Evolutionary conservation across 2,329 filamentous ascomycete genomes (phyloP).

Genomic region (Colletotrichum sp.): DNA sequence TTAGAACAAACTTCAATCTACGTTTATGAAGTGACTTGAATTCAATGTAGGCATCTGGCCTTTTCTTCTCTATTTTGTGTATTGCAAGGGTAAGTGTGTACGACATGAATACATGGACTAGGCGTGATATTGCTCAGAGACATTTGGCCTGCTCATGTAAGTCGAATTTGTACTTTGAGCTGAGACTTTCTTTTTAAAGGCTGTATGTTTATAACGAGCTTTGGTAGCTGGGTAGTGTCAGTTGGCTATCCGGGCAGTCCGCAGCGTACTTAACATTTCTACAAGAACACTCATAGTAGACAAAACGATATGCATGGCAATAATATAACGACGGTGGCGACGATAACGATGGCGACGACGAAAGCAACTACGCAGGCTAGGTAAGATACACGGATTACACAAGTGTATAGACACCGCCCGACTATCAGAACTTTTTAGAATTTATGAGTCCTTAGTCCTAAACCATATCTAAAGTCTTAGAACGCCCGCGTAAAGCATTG

Average conservation of each 20-base stretch:
- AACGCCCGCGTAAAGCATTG: background rate
- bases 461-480: background rate
- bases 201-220: background rate
- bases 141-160: background rate
- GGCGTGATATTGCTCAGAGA: background rate
- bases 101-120: background rate
- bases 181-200: background rate
- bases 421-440: background rate
- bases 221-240: too few relatives aligned
- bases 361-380: too few relatives aligned
- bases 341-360: too few relatives aligned
- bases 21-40: background rate
- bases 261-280: too few relatives aligned
- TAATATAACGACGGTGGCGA: too few relatives aligned
- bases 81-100: background rate
- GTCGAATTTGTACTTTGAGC: accelerated
- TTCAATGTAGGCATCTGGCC: background rate
- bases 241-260: too few relatives aligned
- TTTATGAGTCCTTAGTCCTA: background rate
- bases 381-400: too few relatives aligned
- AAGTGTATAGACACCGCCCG: too few relatives aligned
- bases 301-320: too few relatives aligned
- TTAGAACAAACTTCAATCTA: background rate
- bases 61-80: background rate
- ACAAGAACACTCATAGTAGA: too few relatives aligned